Evolutionary conservation across 495 filamentous ascomycete species (phyloP).

Genomic region (Clavariopsis aquatica): DNA sequence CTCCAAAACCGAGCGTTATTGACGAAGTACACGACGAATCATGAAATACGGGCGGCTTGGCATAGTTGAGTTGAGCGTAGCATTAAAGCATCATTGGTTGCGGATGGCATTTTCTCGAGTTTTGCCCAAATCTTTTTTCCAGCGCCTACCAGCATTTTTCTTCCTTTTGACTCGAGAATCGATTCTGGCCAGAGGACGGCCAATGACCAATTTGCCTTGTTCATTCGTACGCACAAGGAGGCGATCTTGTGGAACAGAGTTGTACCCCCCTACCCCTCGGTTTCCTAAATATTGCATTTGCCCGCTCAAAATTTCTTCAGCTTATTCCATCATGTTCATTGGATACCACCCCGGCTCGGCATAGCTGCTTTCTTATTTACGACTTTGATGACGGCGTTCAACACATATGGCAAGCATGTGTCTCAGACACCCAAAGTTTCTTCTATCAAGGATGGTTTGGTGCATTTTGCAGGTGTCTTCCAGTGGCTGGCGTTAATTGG

Average conservation of each 20-base stretch:
- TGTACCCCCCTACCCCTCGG: too few species aligned
- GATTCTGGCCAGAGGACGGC: background rate
- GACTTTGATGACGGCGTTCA: constrained; percentile 35
- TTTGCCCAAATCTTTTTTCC: too few species aligned
- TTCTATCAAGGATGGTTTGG: constrained; percentile 15
- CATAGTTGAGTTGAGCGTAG: constrained; percentile 30
- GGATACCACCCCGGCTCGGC: constrained; percentile 17
- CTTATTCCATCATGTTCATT: constrained; percentile 3
- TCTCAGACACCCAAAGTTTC: constrained; percentile 6
- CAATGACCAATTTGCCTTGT: background rate
- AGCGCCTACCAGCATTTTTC: background rate
- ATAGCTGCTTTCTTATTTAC: constrained; percentile 23
- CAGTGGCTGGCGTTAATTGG: background rate
- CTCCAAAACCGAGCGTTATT: constrained; percentile 36
- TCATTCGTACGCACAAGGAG: background rate
- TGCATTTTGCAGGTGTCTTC: constrained; percentile 32
- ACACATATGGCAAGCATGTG: constrained; percentile 8
- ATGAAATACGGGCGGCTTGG: constrained; percentile 31
- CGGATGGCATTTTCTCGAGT: background rate
- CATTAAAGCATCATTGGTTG: constrained; percentile 29
- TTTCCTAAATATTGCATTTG: constrained; percentile 12
- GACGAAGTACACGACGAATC: constrained; percentile 40
- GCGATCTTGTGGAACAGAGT: background rate
- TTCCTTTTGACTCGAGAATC: background rate
- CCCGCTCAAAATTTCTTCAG: constrained; percentile 16